Evolutionary conservation across 2,329 filamentous ascomycete genomes (phyloP).

Genomic region (Cytospora paraplurivora): DNA sequence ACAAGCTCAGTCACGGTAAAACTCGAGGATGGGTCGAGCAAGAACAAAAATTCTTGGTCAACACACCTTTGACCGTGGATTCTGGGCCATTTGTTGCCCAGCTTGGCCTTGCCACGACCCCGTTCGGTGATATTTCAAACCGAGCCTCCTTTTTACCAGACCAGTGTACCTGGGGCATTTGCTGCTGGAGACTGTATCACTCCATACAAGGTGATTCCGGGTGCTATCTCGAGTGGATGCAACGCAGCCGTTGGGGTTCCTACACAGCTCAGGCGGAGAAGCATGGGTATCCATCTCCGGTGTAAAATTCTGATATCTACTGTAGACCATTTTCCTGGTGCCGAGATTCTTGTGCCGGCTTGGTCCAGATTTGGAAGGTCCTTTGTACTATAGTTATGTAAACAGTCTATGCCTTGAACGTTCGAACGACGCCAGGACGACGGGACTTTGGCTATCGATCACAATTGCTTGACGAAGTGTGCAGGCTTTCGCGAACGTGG

Average conservation of each 20-base stretch:
- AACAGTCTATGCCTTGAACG: too few relatives aligned
- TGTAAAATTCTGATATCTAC: background rate
- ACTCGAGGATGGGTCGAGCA: conserved; percentile 19
- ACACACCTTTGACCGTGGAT: conserved; percentile 17
- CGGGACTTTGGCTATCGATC: too few relatives aligned
- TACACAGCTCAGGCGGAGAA: conserved; percentile 7
- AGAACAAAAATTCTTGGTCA: conserved; percentile 15
- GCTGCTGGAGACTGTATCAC: conserved; percentile 18
- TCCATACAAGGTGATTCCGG: conserved; percentile 13
- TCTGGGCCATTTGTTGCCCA: conserved; percentile 18
- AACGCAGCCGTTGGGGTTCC: conserved; percentile 7
- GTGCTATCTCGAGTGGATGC: background rate
- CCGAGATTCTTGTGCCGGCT: too few relatives aligned
- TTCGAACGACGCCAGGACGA: too few relatives aligned
- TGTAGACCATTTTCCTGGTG: too few relatives aligned
- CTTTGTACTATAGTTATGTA: too few relatives aligned
- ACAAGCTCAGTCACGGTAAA: background rate
- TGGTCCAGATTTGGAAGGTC: too few relatives aligned
- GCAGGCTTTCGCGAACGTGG: too few relatives aligned
- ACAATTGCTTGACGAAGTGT: too few relatives aligned
- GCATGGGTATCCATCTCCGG: conserved; percentile 6
- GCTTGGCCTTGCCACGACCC: conserved; percentile 16
- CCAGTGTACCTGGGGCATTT: conserved; percentile 19
- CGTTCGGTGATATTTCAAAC: conserved; percentile 17
- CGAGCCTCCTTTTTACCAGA: conserved; percentile 18